Conservation (phyloP, 352 stramenopile species). For the Phytophthora sp. region DNA sequence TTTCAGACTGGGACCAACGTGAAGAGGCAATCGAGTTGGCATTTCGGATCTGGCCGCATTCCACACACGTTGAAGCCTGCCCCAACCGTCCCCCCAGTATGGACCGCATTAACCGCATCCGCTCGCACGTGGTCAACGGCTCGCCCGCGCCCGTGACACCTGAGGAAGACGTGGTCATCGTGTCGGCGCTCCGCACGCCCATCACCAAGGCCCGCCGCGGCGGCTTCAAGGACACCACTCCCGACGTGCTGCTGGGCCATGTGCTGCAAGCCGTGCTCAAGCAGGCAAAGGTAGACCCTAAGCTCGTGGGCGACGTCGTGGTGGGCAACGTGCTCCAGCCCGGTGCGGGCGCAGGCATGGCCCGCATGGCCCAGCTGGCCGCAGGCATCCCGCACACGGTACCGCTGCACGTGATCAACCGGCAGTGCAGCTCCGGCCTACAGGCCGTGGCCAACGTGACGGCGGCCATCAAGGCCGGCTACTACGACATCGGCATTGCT, state of each 20-base stretch:
- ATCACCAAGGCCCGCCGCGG: conserved; percentile 89
- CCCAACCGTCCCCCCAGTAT: conserved; percentile 31
- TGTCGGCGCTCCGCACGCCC: conserved; percentile 84
- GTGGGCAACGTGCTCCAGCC: conserved; percentile 89
- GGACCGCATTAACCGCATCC: conserved; percentile 81
- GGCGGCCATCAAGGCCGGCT: conserved; percentile 77
- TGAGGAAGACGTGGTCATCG: conserved; percentile 87
- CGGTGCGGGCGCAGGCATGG: conserved; percentile 75
- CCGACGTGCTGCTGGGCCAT: conserved; percentile 89
- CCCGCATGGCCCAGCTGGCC: conserved; percentile 81
- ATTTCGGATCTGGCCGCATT: conserved; percentile 26
- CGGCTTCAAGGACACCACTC: conserved; percentile 92
- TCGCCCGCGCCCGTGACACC: conserved; percentile 22
- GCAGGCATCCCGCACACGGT: conserved; percentile 83
- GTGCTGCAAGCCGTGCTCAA: conserved; percentile 85
- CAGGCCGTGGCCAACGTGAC: conserved; percentile 86
- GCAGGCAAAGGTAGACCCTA: conserved; percentile 81
- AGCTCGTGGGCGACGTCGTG: conserved; percentile 79
- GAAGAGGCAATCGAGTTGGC: not conserved
- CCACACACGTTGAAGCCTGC: conserved; percentile 6
- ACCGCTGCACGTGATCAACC: conserved; percentile 81
- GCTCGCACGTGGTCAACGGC: conserved; percentile 60
- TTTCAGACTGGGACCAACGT: not conserved
- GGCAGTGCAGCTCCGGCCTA: conserved; percentile 88
- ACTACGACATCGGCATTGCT: conserved; percentile 88